Conservation (phyloP, 768 basidiomycete species). For the Podaxis mareebaensis region DNA sequence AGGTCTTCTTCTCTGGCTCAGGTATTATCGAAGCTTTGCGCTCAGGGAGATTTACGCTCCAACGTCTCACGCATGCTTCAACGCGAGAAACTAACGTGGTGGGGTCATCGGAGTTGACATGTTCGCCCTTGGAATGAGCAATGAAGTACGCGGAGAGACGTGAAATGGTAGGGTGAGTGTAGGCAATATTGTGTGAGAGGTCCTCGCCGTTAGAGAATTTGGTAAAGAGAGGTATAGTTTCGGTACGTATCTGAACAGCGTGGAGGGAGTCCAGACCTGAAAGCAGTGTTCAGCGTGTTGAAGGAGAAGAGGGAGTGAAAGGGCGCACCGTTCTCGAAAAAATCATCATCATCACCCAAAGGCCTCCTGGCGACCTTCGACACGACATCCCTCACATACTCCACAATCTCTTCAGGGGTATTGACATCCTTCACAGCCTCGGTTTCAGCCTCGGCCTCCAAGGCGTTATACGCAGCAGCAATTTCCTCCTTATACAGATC, state of each 20-base stretch:
- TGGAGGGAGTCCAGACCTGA: constrained; percentile 17
- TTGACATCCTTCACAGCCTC: neutral
- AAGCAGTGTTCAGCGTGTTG: too few species aligned
- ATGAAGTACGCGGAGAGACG: constrained; percentile 10
- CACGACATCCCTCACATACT: constrained; percentile 9
- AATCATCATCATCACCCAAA: constrained; percentile 7
- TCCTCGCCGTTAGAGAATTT: constrained; percentile 3
- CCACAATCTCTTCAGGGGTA: constrained; percentile 12
- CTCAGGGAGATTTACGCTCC: constrained; percentile 1
- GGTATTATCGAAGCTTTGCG: neutral
- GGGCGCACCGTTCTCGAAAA: constrained; percentile 14
- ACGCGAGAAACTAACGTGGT: neutral
- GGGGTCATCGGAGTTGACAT: neutral
- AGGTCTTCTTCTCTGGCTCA: constrained; percentile 20
- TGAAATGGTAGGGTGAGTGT: constrained; percentile 10
- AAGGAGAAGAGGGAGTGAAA: neutral
- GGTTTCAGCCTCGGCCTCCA: constrained; percentile 13
- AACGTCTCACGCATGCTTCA: constrained; percentile 7
- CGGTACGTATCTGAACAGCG: constrained; percentile 15
- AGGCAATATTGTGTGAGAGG: constrained; percentile 14
- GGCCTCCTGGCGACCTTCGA: constrained; percentile 1
- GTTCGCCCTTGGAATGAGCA: neutral
- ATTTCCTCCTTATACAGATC: constrained; percentile 28
- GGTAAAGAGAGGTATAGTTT: constrained; percentile 4
- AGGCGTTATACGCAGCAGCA: constrained; percentile 22